Conservation (phyloP, 2,329 filamentous ascomycete species). For the Torrubiellomyces zombiae region DNA sequence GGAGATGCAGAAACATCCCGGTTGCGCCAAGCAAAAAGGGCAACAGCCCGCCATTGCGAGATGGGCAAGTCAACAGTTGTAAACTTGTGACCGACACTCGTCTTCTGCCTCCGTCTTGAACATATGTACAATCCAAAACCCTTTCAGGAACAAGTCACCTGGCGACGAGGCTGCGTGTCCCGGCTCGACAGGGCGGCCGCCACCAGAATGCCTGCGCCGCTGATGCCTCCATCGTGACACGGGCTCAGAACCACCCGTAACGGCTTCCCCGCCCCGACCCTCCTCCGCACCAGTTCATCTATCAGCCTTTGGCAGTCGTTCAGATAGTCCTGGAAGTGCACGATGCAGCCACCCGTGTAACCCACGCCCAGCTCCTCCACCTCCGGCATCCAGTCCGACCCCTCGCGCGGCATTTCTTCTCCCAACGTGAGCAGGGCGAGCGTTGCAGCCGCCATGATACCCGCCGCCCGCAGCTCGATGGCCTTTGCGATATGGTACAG, state of each 20-base stretch:
- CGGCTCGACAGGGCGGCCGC: conserved; percentile 22
- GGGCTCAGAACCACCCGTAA: conserved; percentile 32
- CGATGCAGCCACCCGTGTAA: conserved; percentile 66
- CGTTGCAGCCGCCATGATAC: conserved; percentile 55
- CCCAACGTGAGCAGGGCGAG: conserved; percentile 53
- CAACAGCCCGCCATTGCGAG: no score
- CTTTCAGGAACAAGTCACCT: no score
- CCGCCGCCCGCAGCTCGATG: conserved; percentile 57
- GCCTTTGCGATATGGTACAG: conserved; percentile 52
- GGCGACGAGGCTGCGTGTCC: no score
- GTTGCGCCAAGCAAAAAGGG: no score
- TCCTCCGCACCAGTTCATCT: conserved; percentile 29
- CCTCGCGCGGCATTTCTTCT: conserved; percentile 39
- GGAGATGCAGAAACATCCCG: no score
- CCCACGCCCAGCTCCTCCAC: conserved; percentile 51
- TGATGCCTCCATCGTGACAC: conserved; percentile 46
- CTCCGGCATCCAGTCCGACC: conserved; percentile 4
- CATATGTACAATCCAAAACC: no score
- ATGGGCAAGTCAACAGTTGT: no score
- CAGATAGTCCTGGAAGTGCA: conserved; percentile 62
- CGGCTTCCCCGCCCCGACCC: conserved; percentile 13
- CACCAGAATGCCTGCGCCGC: conserved; percentile 43
- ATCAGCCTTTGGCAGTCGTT: conserved; percentile 53
- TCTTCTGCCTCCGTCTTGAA: no score
- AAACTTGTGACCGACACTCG: no score